Evolutionary conservation across 371 early-diverging fungal species (phyloP).

Genomic region (Cokeromyces recurvatus): DNA sequence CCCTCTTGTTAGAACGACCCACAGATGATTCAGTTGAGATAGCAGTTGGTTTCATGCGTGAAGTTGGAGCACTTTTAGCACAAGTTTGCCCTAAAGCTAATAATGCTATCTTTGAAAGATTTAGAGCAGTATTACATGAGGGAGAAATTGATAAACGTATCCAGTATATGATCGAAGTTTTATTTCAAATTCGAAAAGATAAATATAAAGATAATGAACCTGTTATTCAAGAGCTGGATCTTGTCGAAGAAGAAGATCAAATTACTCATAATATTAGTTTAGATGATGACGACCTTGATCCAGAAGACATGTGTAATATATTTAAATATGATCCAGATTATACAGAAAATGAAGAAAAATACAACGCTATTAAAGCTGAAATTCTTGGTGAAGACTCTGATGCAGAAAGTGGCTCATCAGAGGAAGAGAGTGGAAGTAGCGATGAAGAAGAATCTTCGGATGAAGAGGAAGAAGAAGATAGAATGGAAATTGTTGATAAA

Average conservation of each 20-base stretch:
- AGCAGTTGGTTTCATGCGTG: conserved; percentile 94
- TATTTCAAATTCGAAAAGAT: conserved; percentile 93
- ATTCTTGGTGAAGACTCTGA: conserved; percentile 86
- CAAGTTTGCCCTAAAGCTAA: conserved; percentile 76
- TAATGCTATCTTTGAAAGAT: conserved; percentile 91
- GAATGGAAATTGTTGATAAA: conserved; percentile 80
- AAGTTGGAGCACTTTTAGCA: conserved; percentile 82
- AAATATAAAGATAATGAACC: conserved; percentile 86
- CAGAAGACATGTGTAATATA: conserved; percentile 78
- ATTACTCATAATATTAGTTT: conserved; percentile 87
- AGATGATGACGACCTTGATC: conserved; percentile 84
- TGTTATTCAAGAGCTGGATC: conserved; percentile 77
- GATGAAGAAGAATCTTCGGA: conserved; percentile 34
- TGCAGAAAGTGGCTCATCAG: conserved; percentile 46
- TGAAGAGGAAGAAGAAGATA: conserved; percentile 36
- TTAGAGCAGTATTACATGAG: conserved; percentile 90
- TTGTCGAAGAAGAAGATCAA: conserved; percentile 96
- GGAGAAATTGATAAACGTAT: conserved; percentile 91
- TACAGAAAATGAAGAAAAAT: conserved; percentile 79
- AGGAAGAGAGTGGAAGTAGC: conserved; percentile 54
- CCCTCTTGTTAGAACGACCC: conserved; percentile 83
- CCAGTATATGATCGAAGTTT: conserved; percentile 96
- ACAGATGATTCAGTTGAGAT: conserved; percentile 97
- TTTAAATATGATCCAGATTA: conserved; percentile 86
- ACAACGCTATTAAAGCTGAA: conserved; percentile 75